Base-by-base conservation (phyloP, 805 yeast species). In the Saturnispora dispora region DNA sequence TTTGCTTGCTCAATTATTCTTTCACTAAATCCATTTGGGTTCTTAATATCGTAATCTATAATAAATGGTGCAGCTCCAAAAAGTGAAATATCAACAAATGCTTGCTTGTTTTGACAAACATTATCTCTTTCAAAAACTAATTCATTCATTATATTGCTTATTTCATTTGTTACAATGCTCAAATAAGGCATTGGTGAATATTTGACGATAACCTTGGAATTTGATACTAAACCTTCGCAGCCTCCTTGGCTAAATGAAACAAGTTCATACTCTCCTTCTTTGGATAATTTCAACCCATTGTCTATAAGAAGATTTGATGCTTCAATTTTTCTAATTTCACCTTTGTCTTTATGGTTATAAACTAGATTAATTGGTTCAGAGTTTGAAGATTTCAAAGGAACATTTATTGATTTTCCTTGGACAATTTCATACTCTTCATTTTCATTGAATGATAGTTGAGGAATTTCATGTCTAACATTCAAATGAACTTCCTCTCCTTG, bases 401-500 rank as follows among this genome's bases (percentile, higher is more conserved):
- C 66, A 3, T 69, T 70, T 1, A 78, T 70, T 0, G 59, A 57
- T 4, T 79, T 79, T 4, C 93, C 91, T 61, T 85, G 84, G 18
- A 81, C 80, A 25, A 85, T 73, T 36, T 67, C 68, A 17, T 70
- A 58, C 18, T 18, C 47, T 11, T 64, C 58, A 41, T 57, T 50
- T 48, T 65, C 56, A 51, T 60, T 51, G 50, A 76, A 69, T 7
- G 62, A 57, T 10, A 75, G 56, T 42, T 64, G 63, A 0, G 98
- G 96, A 2, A 82, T 68, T 51, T 83, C 87, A 47, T 80, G 71
- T 58, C 90, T 78, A 1, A 89, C 89, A 30, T 74, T 72, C n/a
- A 93, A 71, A 25, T 68, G 74, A 15, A 81, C 80, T 55, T 85
- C 90, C 22, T 77, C 76, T 18, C 77, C 79, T 45, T 79, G 76